Evolutionary conservation across 805 yeast genomes (phyloP), one percentile per base, ranked within the genome.

Genomic region (Candida namnaoensis): DNA sequence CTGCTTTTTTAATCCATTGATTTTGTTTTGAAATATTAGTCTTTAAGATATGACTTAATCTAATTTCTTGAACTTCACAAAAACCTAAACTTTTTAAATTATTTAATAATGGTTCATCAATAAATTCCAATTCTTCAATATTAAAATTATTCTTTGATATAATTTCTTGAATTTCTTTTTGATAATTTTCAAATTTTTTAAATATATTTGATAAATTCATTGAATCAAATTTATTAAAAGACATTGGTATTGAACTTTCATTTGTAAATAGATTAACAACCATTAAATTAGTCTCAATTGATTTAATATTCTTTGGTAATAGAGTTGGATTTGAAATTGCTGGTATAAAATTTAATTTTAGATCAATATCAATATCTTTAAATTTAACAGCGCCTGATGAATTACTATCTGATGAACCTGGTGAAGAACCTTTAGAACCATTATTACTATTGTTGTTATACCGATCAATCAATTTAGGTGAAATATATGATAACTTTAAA

Each of bases 171-270:
- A 50, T 47, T 28, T 45, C 45, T 8, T 9, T 38, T 36, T 13
- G 44, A 35, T 38, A 45, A 51, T 3, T 39, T 43, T 10, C 41
- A 26, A 23, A 49, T 36, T 38, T 42, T n/a, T 5, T 25, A 35
- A 26, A 33, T 32, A 41, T 45, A 51, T 6, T 44, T 27, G 4
- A 9, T 13, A 35, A 63, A 66, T 14, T 46, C 51, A 65, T 41
- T 35, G 37, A 41, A 32, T 50, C 55, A 2, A 50, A 50, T 15
- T 51, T 40, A 35, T 55, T 51, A 33, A 54, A 34, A 19, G 62
- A 62, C 14, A 71, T 52, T 14, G 77, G 76, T 35, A 71, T 66
- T 1, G 69, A 58, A 24, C 55, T 48, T 8, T 12, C n/a, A 8
- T 51, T 57, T 0, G 71, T 65, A 35, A 46, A 58, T 6, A 53